These are phyloP conservation scores for Cyclotella atomus DNA, from an alignment of 108 stramenopile species.

Conservation along the genomic window DNA sequence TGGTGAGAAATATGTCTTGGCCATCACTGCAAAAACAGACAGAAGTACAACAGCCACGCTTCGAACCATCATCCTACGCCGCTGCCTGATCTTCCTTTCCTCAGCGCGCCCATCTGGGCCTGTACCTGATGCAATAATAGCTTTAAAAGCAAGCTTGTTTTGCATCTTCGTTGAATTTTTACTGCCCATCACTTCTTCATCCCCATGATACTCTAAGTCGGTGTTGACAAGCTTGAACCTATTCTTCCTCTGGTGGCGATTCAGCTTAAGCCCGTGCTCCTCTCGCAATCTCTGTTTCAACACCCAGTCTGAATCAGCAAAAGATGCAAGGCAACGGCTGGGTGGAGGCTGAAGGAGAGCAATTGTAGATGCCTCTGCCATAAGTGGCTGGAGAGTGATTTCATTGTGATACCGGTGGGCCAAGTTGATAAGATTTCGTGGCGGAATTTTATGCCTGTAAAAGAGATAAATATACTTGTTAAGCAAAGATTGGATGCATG, in stretches of 20 bases:
- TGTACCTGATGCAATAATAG: conserved; percentile 66
- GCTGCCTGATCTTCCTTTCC: conserved; percentile 39
- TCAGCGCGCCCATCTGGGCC: conserved; percentile 60
- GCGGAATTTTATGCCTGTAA: conserved; percentile 71
- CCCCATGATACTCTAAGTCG: conserved; percentile 6
- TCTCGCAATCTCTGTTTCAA: conserved; percentile 61
- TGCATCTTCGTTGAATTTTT: conserved; percentile 1
- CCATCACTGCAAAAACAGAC: conserved; percentile 40
- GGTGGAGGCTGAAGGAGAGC: conserved; percentile 66
- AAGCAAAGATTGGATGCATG: no score
- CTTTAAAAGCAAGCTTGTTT: conserved; percentile 19
- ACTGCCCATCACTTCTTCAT: not conserved
- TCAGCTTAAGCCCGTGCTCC: conserved; percentile 52
- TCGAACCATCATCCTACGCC: conserved; percentile 34
- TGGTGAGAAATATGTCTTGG: conserved; percentile 12
- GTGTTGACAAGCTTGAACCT: conserved; percentile 41
- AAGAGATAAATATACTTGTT: no score
- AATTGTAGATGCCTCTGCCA: conserved; percentile 54
- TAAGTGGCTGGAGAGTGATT: conserved; percentile 40
- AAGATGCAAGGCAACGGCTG: conserved; percentile 55
- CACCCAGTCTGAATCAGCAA: conserved; percentile 71
- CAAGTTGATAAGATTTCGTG: conserved; percentile 63
- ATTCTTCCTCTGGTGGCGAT: conserved; percentile 59
- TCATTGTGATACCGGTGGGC: conserved; percentile 60
- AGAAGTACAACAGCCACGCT: conserved; percentile 42